Evolutionary conservation across 192 early-diverging fungal species (phyloP), one percentile per base, ranked within the genome.

Genomic region (Mortierella claussenii): DNA sequence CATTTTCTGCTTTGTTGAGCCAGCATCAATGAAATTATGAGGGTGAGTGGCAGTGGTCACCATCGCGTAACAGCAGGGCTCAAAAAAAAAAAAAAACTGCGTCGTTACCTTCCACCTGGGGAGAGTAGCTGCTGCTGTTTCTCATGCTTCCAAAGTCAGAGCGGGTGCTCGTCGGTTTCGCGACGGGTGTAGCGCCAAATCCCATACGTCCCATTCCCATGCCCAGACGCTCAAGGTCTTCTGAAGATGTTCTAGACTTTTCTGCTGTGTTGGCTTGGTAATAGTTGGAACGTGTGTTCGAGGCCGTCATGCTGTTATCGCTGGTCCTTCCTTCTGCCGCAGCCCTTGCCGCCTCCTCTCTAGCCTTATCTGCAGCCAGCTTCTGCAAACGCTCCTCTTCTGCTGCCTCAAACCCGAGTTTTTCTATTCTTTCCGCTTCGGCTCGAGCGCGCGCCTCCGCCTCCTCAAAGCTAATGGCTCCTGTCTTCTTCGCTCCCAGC

Each of bases 401-500:
- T 12, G 64, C 73, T 21, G 73, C 73, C 23, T 76, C 73, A 20
- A 76, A 76, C 0, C 73, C 73, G 18, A 76, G 26, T 15, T 67
- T 76, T 40, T 76, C 73, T 15, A 76, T 76, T 40, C 73, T 56
- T 24, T 67, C 73, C 1, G 73, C 73, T 28, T 76, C 73, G 0
- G 73, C 73, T 10, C 45, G 56, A 15, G 73, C 73, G 13, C 73
- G 56, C 1, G 64, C 73, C 47, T 94, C 95, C 1, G 91, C 94
- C 67, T 95, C 93, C 47, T 97, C 97, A 88, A 98, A 98, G 79
- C 95, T 93, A 57, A 93, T 81, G 8, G 82, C 89, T 11, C 86
- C 85, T 18, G 92, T 85, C 68, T 93, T 97, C 58, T 96, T 96
- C 13, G 94, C 96, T 21, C 97, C 97, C 1, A 96, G 27, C 36